Base-by-base conservation (phyloP, 176 grass and related monocot genomes). In the Lolium multiflorum region DNA sequence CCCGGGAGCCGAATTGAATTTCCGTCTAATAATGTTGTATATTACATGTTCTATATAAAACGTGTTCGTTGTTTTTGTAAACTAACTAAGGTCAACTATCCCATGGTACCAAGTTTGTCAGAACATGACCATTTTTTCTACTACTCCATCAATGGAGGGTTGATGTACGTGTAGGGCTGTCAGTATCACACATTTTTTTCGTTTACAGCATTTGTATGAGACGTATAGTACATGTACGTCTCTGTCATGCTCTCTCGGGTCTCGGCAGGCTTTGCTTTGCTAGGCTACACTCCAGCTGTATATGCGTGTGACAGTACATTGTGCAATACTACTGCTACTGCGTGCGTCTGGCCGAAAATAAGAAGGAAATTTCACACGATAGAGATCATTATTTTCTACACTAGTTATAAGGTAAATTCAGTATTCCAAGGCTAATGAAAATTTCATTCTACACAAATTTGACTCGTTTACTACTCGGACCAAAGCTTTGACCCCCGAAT, bases 401-500 rank as follows among this genome's bases (percentile, higher is more conserved):
- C 3, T 5, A 67, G 28, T 38, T 18, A 18, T 4, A 17, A 16
- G 62, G 31, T 9, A 68, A 68, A 39, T 39, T 41, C 66, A 20
- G 35, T 69, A 41, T 41, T 12, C 74, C 13, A 25, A 48, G 13
- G 24, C 73, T 17, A 25, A 6, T 28, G 48, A 54, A 35, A 55
- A 6, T 11, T 16, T 9, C 73, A 76, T 54, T 76, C 21, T 16
- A 76, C 56, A 16, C 39, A 62, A 74, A 57, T 24, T 72, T 55
- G 46, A 70, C 18, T 31, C 3, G 13, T 17, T 21, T 38, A 56
- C 51, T 74, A 17, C 21, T 51, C 43, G 8, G 26, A 50, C 59
- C 82, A 60, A 76, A 81, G 70, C 70, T 60, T 81, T 85, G 70
- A 76, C 70, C 57, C 67, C 21, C 24, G 13, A 41, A 85, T n/a